These are phyloP conservation scores for Plantago ovata DNA, from an alignment of 257 asterid species.

Conservation along the genomic window DNA sequence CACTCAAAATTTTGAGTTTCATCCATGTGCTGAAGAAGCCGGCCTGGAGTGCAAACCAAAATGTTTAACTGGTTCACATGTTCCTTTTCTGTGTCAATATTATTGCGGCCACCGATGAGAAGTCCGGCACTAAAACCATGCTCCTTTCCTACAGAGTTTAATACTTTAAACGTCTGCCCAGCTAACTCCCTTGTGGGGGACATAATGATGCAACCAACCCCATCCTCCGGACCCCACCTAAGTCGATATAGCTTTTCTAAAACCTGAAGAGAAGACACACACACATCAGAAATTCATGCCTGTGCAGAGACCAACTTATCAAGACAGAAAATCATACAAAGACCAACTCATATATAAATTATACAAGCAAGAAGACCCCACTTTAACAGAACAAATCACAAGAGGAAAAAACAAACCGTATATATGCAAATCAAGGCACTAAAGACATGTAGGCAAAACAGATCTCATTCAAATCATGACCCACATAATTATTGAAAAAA, in stretches of 20 bases:
- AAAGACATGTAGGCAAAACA: too few relatives aligned
- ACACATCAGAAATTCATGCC: background rate
- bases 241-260: conserved; percentile 74
- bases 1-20: conserved; percentile 95
- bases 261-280: conserved; percentile 42
- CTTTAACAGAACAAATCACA: too few relatives aligned
- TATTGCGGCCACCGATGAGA: conserved; percentile 92
- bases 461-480: too few relatives aligned
- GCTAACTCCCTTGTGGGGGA: conserved; percentile 97
- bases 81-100: conserved; percentile 82
- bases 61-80: conserved; percentile 73
- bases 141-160: conserved; percentile 70
- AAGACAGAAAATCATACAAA: background rate
- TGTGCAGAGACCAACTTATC: background rate
- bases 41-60: conserved; percentile 94
- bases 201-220: conserved; percentile 91
- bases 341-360: background rate
- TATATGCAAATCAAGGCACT: too few relatives aligned
- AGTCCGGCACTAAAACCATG: conserved; percentile 97
- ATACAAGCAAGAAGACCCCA: background rate
- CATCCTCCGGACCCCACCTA: conserved; percentile 96
- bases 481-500: too few relatives aligned
- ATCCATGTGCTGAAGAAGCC: conserved; percentile 99
- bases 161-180: conserved; percentile 72
- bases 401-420: too few relatives aligned